Conservation (phyloP, 768 basidiomycete species). For the Hygrocybe coccinea region DNA sequence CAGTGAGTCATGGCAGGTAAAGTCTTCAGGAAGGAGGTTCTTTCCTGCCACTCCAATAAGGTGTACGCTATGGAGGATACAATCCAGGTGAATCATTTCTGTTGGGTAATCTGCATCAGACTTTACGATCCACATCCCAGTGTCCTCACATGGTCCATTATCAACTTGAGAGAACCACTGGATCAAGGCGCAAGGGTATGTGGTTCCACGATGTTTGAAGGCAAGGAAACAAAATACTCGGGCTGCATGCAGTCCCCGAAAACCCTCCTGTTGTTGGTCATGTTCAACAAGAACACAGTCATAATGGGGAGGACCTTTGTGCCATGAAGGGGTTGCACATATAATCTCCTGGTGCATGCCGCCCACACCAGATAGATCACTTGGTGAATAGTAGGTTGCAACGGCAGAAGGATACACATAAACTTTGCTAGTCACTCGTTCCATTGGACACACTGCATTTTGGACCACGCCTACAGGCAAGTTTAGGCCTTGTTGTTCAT, state of each 20-base stretch:
- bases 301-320: conserved; percentile 10
- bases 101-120: conserved; percentile 5
- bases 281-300: conserved; percentile 21
- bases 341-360: conserved; percentile 29
- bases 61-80: conserved; percentile 11
- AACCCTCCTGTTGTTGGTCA: conserved; percentile 11
- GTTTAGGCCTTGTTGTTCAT: conserved; percentile 8
- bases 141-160: conserved; percentile 16
- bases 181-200: conserved; percentile 26
- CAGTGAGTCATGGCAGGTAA: conserved; percentile 20
- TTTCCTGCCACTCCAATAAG: conserved; percentile 24
- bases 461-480: not conserved
- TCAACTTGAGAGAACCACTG: conserved; percentile 20
- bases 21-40: conserved; percentile 13
- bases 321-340: conserved; percentile 19
- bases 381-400: conserved; percentile 24
- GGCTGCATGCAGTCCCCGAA: conserved; percentile 20
- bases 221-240: conserved; percentile 20
- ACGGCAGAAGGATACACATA: conserved; percentile 12
- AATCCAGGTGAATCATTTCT: conserved; percentile 24
- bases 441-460: conserved; percentile 1
- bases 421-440: conserved; percentile 3
- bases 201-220: conserved; percentile 13
- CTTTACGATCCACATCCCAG: conserved; percentile 25
- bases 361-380: conserved; percentile 21